Evolutionary conservation across 2,329 filamentous ascomycete species (phyloP).

Genomic region (Neophaeococcomyces aloes): DNA sequence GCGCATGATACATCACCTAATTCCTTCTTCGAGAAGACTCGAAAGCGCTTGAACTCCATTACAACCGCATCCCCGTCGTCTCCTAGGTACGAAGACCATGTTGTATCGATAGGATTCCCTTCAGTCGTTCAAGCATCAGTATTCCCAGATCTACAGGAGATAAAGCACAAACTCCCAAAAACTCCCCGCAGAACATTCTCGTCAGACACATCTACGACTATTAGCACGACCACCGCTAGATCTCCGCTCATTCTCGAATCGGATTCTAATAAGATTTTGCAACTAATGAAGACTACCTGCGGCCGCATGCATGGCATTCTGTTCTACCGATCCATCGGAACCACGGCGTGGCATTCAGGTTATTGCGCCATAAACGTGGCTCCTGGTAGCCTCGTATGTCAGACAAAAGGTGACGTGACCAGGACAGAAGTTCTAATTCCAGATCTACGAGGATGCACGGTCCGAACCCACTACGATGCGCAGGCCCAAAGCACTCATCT

Average conservation of each 20-base stretch:
- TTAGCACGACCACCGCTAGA: slow-evolving; percentile 14
- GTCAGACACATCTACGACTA: slow-evolving; percentile 14
- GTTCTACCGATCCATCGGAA: slow-evolving; percentile 37
- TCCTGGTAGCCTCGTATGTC: slow-evolving; percentile 40
- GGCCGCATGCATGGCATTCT: slow-evolving; percentile 43
- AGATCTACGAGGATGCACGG: slow-evolving; percentile 40
- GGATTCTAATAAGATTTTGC: slow-evolving; percentile 39
- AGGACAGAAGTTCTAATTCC: slow-evolving; percentile 39
- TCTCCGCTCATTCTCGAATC: slow-evolving; percentile 32
- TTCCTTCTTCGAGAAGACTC: slow-evolving; percentile 20
- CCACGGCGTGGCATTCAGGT: slow-evolving; percentile 38
- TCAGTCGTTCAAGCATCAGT: slow-evolving; percentile 36
- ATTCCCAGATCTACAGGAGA: slow-evolving; percentile 24
- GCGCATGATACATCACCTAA: slow-evolving; percentile 17
- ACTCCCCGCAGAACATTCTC: slow-evolving; percentile 19
- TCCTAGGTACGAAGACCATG: slow-evolving; percentile 29
- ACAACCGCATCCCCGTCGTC: slow-evolving; percentile 25
- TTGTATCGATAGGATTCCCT: slow-evolving; percentile 38
- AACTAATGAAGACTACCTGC: slow-evolving; percentile 43
- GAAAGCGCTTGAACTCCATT: slow-evolving; percentile 29
- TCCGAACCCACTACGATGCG: slow-evolving; percentile 38
- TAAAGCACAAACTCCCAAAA: slow-evolving; percentile 24
- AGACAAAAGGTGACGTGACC: slow-evolving; percentile 40
- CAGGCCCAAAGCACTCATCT: slow-evolving; percentile 37
- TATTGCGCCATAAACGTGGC: slow-evolving; percentile 44